phyloP scores from a whole-genome alignment of 1,284 basidiomycete species.

The Cerrena zonata region DNA sequence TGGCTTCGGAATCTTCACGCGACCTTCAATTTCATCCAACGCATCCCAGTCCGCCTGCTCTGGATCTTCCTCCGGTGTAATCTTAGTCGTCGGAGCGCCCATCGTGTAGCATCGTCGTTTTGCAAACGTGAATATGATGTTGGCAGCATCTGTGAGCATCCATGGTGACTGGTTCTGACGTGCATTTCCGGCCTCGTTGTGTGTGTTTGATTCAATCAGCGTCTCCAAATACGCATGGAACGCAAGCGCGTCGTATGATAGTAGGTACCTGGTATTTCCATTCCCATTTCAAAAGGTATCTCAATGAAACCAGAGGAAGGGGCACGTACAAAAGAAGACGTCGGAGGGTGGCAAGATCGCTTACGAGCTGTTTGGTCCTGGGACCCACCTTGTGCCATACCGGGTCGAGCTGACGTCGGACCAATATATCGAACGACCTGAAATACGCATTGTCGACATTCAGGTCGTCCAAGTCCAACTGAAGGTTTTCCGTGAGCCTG shows the following conservation, averaged over 20 bases:
- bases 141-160: slow-evolving; percentile 87
- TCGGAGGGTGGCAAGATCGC: slow-evolving; percentile 81
- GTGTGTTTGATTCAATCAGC: slow-evolving; percentile 71
- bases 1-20: neutral
- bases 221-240: slow-evolving; percentile 93
- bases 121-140: slow-evolving; percentile 81
- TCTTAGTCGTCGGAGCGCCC: slow-evolving; percentile 29
- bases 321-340: slow-evolving; percentile 71
- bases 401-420: slow-evolving; percentile 83
- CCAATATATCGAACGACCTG: slow-evolving; percentile 85
- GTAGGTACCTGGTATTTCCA: slow-evolving; percentile 60
- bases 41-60: slow-evolving; percentile 72
- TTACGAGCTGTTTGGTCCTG: slow-evolving; percentile 86
- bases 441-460: slow-evolving; percentile 94
- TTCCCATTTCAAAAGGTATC: slow-evolving; percentile 5
- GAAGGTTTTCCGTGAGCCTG: slow-evolving; percentile 11
- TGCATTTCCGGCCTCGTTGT: slow-evolving; percentile 42
- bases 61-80: slow-evolving; percentile 36
- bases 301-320: slow-evolving; percentile 1
- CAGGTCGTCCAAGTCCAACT: slow-evolving; percentile 93
- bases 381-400: slow-evolving; percentile 96
- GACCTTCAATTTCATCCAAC: slow-evolving; percentile 56
- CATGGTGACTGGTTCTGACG: slow-evolving; percentile 73
- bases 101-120: slow-evolving; percentile 73
- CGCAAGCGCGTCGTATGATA: slow-evolving; percentile 86